phyloP scores from a whole-genome alignment of 73 alveolate genomes.

The Blepharisma stoltei region DNA sequence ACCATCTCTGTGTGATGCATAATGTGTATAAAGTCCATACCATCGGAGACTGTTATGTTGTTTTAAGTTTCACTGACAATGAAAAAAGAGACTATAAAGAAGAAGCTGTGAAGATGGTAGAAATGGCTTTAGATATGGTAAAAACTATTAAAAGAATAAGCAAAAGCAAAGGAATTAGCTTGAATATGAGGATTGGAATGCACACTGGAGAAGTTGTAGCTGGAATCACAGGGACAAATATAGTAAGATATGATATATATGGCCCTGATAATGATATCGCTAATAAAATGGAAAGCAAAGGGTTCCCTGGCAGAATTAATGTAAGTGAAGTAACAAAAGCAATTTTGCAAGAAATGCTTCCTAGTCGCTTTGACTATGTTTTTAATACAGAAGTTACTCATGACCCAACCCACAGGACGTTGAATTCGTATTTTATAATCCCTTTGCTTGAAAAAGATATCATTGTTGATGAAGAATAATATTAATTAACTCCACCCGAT shows the following conservation, averaged over 20 bases:
- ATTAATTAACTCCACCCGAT: too few relatives aligned
- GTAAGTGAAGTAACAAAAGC: conserved; percentile 46
- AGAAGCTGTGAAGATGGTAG: conserved; percentile 90
- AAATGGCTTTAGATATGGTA: conserved; percentile 59
- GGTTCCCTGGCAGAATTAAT: conserved; percentile 49
- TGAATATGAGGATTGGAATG: conserved; percentile 61
- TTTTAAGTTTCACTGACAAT: conserved; percentile 72
- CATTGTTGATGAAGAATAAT: too few relatives aligned
- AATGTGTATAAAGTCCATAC: conserved; percentile 95
- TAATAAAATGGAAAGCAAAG: conserved; percentile 55
- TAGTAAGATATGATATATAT: conserved; percentile 61
- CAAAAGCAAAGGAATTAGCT: conserved; percentile 38
- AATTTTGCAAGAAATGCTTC: conserved; percentile 32
- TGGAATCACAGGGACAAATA: conserved; percentile 61
- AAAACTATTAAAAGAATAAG: conserved; percentile 47
- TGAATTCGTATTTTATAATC: background rate
- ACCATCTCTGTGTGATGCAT: conserved; percentile 81
- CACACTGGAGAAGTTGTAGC: conserved; percentile 56
- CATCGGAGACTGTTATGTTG: conserved; percentile 97
- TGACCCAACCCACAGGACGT: background rate
- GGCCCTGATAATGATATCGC: conserved; percentile 59
- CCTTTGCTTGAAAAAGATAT: conserved; percentile 21
- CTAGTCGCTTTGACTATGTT: conserved; percentile 17
- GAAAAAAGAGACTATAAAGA: conserved; percentile 81
- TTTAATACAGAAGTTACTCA: background rate